A percentile compares a stretch with the other conserved stretches of the same genome.
Conservation (phyloP, 495 filamentous ascomycete species). For the Penicillium bialowiezense region DNA sequence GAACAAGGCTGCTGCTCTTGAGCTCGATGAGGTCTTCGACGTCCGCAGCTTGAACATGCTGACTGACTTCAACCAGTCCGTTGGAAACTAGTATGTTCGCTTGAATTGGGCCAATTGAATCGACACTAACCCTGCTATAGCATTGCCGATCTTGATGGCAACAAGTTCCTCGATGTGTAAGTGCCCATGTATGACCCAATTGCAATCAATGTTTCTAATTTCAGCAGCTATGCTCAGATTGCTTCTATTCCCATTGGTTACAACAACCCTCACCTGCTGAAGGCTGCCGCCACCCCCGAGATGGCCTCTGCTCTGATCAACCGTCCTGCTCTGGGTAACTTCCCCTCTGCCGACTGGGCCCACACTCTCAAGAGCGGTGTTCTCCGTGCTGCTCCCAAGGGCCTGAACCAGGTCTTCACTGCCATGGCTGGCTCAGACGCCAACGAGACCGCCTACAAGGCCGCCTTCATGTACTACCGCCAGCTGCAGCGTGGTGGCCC, state of each 20-base stretch:
- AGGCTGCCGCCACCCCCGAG: slow-evolving; percentile 68
- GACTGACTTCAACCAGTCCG: slow-evolving; percentile 69
- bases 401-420: slow-evolving; percentile 94
- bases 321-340: slow-evolving; percentile 93
- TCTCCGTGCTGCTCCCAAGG: slow-evolving; percentile 84
- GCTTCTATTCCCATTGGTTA: slow-evolving; percentile 97
- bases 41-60: slow-evolving; percentile 92
- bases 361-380: slow-evolving; percentile 82
- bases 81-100: slow-evolving; percentile 56
- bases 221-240: slow-evolving; percentile 80
- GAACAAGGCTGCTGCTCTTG: slow-evolving; percentile 64
- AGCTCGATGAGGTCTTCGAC: slow-evolving; percentile 86
- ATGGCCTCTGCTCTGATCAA: slow-evolving; percentile 88
- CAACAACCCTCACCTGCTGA: slow-evolving; percentile 80
- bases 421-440: slow-evolving; percentile 94
- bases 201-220: slow-evolving; percentile 12
- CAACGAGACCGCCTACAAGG: slow-evolving; percentile 99
- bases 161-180: slow-evolving; percentile 69
- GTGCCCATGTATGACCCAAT: slow-evolving; percentile 24
- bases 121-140: slow-evolving; percentile 37
- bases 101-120: neutral
- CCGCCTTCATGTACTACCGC: slow-evolving; percentile 96
- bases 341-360: slow-evolving; percentile 88
- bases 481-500: slow-evolving; percentile 83
- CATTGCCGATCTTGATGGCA: slow-evolving; percentile 82